Conservation (phyloP, 495 filamentous ascomycete genomes). For the Evernia prunastri region DNA sequence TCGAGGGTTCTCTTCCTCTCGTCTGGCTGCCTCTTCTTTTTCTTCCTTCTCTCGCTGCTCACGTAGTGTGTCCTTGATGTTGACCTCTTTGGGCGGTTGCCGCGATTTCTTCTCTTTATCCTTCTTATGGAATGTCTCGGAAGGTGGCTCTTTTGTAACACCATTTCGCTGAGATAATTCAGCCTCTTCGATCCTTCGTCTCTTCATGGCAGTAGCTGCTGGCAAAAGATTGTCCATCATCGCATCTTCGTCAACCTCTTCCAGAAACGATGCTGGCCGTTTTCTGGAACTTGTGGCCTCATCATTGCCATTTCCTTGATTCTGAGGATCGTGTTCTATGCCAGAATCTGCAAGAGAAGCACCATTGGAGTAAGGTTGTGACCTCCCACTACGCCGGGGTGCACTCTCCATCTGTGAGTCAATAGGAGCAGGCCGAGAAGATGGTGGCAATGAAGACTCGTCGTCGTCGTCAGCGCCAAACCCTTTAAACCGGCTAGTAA, state of each 20-base stretch:
- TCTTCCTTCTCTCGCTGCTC: conserved; percentile 65
- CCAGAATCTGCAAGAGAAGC: conserved; percentile 30
- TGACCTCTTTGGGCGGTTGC: conserved; percentile 53
- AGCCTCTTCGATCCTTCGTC: conserved; percentile 50
- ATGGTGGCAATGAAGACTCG: conserved; percentile 24
- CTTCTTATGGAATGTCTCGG: conserved; percentile 26
- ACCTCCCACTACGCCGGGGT: conserved; percentile 6
- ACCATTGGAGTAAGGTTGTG: conserved; percentile 13
- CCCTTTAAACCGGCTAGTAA: conserved; percentile 63
- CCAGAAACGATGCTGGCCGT: conserved; percentile 27
- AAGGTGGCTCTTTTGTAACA: conserved; percentile 21
- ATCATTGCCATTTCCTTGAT: conserved; percentile 19
- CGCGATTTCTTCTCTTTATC: conserved; percentile 30
- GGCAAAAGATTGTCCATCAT: conserved; percentile 61
- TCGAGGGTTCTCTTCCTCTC: conserved; percentile 53
- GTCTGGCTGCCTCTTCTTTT: conserved; percentile 53
- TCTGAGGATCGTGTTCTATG: conserved; percentile 35
- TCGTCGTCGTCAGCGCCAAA: conserved; percentile 56
- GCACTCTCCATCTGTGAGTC: conserved; percentile 15
- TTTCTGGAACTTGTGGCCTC: conserved; percentile 27
- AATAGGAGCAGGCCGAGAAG: conserved; percentile 7
- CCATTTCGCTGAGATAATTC: conserved; percentile 33
- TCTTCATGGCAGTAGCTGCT: conserved; percentile 65
- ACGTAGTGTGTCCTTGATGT: conserved; percentile 63
- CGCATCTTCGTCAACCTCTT: conserved; percentile 45